These are phyloP conservation scores for Zygosaccharomyces gambellarensis DNA, from an alignment of 805 yeast genomes.

Conservation along the genomic window DNA sequence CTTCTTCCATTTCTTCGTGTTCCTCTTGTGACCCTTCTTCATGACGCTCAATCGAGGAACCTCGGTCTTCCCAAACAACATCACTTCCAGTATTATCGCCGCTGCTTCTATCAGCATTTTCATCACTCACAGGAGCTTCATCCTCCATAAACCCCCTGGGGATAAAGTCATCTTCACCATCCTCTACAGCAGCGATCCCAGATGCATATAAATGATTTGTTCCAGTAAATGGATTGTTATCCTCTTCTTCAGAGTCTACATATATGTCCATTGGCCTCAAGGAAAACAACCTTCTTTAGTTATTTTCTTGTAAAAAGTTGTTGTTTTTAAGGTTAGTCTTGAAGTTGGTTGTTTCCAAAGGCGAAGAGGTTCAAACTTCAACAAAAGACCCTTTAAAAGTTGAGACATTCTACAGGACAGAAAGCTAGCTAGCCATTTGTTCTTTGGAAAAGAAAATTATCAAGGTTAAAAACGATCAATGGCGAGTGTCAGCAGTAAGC, in stretches of 20 bases:
- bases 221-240: conserved; percentile 39
- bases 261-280: conserved; percentile 16
- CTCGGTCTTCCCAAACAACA: background rate
- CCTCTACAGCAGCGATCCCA: conserved; percentile 32
- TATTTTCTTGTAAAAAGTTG: background rate
- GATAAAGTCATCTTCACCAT: conserved; percentile 17
- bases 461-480: background rate
- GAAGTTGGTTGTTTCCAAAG: conserved; percentile 3
- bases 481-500: conserved; percentile 9
- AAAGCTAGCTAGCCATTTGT: background rate
- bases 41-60: background rate
- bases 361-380: conserved; percentile 4
- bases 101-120: background rate
- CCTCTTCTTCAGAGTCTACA: conserved; percentile 33
- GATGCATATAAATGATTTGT: conserved; percentile 37
- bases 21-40: background rate
- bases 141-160: conserved; percentile 10
- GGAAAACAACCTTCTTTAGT: background rate
- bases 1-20: conserved; percentile 2
- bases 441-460: background rate
- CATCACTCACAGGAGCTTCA: background rate
- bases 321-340: background rate
- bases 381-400: conserved; percentile 1
- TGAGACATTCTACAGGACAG: background rate
- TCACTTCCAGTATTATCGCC: background rate